Evolutionary conservation across 1,139 yeast species (phyloP).

Genomic region (Diutina rugosa): DNA sequence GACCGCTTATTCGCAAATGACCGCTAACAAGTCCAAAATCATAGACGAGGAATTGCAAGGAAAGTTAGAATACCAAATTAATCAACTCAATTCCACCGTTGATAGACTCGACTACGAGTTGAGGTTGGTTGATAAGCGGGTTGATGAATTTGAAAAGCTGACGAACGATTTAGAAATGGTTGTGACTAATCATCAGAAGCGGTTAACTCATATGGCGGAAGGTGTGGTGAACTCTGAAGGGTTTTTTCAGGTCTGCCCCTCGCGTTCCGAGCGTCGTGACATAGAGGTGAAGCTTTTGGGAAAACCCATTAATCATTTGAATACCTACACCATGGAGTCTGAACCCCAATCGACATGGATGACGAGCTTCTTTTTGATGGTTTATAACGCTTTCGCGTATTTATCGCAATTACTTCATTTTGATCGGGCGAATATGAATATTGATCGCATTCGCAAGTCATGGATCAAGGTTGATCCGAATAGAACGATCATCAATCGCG

Average conservation of each 20-base stretch:
- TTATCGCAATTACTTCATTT: constrained; percentile 9
- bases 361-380: not conserved
- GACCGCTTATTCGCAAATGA: constrained; percentile 17
- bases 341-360: not conserved
- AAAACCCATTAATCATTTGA: constrained; percentile 1
- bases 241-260: constrained; percentile 19
- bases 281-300: constrained; percentile 17
- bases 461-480: constrained; percentile 37
- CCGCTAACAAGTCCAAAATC: constrained; percentile 15
- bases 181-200: constrained; percentile 17
- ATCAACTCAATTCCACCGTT: constrained; percentile 54
- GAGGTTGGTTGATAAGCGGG: constrained; percentile 54
- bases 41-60: constrained; percentile 19
- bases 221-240: constrained; percentile 23
- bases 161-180: constrained; percentile 32
- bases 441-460: constrained; percentile 28
- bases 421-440: constrained; percentile 29
- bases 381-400: not conserved
- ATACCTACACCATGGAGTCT: not conserved
- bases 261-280: constrained; percentile 16
- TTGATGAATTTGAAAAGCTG: constrained; percentile 73
- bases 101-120: constrained; percentile 76
- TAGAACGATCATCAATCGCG: constrained; percentile 22
- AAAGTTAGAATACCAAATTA: constrained; percentile 34
- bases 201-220: constrained; percentile 18